Evolutionary conservation across 2,329 filamentous ascomycete species (phyloP).

Genomic region (Ceratocystis huliohia): DNA sequence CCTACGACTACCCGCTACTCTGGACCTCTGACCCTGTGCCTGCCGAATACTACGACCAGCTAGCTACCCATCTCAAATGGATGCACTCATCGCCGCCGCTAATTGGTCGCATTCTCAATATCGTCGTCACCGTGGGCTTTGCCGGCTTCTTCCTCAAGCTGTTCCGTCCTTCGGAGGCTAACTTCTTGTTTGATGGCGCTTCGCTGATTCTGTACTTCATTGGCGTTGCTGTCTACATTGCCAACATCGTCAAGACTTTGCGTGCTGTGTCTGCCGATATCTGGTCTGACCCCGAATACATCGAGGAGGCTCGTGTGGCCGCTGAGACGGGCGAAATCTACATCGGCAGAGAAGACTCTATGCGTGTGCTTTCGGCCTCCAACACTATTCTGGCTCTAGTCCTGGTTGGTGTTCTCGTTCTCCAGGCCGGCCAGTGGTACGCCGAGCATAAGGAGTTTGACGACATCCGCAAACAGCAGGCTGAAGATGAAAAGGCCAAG

Average conservation of each 20-base stretch:
- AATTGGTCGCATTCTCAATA: conserved; percentile 86
- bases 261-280: conserved; percentile 64
- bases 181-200: conserved; percentile 85
- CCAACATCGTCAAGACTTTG: conserved; percentile 93
- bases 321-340: conserved; percentile 49
- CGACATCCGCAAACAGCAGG: conserved; percentile 43
- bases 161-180: conserved; percentile 83
- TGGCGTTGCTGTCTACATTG: conserved; percentile 81
- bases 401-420: conserved; percentile 74
- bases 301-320: conserved; percentile 31
- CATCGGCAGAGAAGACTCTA: conserved; percentile 72
- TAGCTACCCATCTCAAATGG: conserved; percentile 83
- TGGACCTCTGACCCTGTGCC: conserved; percentile 58
- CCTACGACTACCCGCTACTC: conserved; percentile 86
- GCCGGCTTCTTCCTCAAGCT: conserved; percentile 87
- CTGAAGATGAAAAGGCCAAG: conserved; percentile 23
- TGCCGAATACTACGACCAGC: conserved; percentile 62
- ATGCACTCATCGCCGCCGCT: conserved; percentile 83
- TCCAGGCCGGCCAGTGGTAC: conserved; percentile 98
- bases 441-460: conserved; percentile 92
- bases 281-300: conserved; percentile 36
- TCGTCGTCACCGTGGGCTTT: conserved; percentile 77
- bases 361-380: conserved; percentile 83
- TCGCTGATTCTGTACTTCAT: conserved; percentile 73
- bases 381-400: conserved; percentile 94